phyloP scores from a whole-genome alignment of 176 grass and related monocot genomes.

The Chrysopogon serrulatus region DNA sequence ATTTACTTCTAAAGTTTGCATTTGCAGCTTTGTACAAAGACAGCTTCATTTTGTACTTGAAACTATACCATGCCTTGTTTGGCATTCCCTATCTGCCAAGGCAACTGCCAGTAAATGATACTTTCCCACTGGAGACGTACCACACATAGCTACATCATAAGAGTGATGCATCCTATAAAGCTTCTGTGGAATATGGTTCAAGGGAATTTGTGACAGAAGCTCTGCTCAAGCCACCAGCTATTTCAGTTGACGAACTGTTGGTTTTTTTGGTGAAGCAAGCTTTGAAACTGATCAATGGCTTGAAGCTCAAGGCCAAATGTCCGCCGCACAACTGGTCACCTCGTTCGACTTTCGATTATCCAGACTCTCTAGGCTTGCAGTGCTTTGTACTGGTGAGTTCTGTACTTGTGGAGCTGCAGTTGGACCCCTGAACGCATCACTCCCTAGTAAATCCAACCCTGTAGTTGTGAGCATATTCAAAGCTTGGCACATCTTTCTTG shows the following conservation, averaged over 20 bases:
- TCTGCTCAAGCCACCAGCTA: not conserved
- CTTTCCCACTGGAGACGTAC: not conserved
- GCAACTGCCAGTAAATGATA: not conserved
- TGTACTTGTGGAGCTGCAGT: slow-evolving; percentile 33
- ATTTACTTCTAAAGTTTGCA: not conserved
- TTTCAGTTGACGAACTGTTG: not conserved
- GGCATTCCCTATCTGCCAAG: not conserved
- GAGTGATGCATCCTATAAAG: not conserved
- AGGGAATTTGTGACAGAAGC: not conserved
- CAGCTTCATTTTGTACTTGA: not conserved
- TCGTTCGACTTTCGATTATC: slow-evolving; percentile 36
- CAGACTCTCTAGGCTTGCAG: slow-evolving; percentile 28
- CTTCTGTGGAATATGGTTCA: slow-evolving; percentile 1
- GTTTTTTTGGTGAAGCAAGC: not conserved
- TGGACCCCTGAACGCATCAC: slow-evolving; percentile 31
- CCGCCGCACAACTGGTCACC: slow-evolving; percentile 13
- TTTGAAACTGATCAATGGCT: not conserved
- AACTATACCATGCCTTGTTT: not conserved
- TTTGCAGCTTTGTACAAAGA: slow-evolving; percentile 11
- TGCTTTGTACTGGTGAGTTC: slow-evolving; percentile 43
- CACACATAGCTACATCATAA: not conserved
- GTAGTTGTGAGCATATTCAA: slow-evolving; percentile 39
- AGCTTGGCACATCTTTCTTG: slow-evolving; percentile 45
- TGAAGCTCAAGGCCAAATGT: slow-evolving; percentile 45
- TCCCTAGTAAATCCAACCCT: slow-evolving; percentile 38